Evolutionary conservation across 2,329 filamentous ascomycete species (phyloP).

Genomic region (Penicillium verrucosum): DNA sequence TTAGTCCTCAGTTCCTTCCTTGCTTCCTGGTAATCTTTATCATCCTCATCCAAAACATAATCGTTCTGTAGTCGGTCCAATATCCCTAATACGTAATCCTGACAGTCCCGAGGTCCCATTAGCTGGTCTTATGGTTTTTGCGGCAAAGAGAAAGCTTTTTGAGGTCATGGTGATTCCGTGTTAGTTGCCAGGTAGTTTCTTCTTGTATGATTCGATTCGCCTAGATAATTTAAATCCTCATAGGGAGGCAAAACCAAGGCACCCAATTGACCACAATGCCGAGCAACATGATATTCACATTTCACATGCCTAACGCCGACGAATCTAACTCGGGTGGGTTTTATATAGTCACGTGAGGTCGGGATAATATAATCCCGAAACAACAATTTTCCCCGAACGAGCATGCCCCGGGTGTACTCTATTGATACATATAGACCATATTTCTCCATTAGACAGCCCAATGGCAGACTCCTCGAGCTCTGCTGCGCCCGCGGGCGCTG

Average conservation of each 20-base stretch:
- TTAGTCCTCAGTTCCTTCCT: no score
- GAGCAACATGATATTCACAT: background rate
- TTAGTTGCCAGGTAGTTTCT: background rate
- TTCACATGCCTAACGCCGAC: background rate
- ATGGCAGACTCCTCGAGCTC: slow-evolving; percentile 41
- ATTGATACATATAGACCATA: background rate
- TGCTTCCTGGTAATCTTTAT: no score
- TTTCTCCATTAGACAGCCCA: slow-evolving; percentile 3
- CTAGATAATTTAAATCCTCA: background rate
- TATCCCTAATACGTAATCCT: no score
- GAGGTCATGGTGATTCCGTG: background rate
- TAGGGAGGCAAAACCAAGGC: background rate
- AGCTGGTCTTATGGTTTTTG: no score
- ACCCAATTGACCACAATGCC: background rate
- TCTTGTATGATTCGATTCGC: background rate
- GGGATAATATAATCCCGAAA: slow-evolving; percentile 13
- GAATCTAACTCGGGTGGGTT: background rate
- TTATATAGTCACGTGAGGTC: slow-evolving; percentile 14
- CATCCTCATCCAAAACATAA: no score
- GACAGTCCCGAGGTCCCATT: no score
- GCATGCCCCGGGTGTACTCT: slow-evolving; percentile 3
- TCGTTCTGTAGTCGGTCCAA: no score
- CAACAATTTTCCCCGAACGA: slow-evolving; percentile 19
- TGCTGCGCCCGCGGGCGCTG: slow-evolving; percentile 35
- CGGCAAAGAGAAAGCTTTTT: background rate